Percentiles rank a stretch among this genome's conserved stretches.
Conservation (phyloP, 805 yeast species). For the Wickerhamiella sorbophila region DNA sequence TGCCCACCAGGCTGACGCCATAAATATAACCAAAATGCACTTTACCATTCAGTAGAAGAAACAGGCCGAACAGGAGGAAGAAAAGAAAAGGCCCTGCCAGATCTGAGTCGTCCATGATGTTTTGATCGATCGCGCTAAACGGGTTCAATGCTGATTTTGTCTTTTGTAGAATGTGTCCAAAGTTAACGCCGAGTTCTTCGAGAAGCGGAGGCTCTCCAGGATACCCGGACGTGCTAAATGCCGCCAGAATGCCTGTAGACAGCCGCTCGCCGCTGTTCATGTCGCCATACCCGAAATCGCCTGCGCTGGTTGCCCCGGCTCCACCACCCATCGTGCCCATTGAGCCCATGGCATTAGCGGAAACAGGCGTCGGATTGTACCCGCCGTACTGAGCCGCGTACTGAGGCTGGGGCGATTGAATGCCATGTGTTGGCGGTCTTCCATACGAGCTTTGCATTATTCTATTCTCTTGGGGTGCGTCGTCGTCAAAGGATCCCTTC, state of each 20-base stretch:
- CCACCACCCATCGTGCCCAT: conserved; percentile 12
- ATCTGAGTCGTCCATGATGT: conserved; percentile 76
- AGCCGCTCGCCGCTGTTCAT: conserved; percentile 26
- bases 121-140: conserved; percentile 47
- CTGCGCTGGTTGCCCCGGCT: not conserved
- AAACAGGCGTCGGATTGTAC: not conserved
- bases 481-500: too few species aligned
- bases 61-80: conserved; percentile 73
- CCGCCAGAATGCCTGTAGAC: conserved; percentile 71
- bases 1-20: conserved; percentile 89
- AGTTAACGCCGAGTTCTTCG: conserved; percentile 89
- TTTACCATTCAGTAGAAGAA: conserved; percentile 71
- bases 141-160: conserved; percentile 82
- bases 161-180: conserved; percentile 65
- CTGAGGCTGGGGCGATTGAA: not conserved
- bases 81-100: conserved; percentile 90
- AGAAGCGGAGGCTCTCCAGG: conserved; percentile 88
- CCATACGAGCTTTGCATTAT: not conserved
- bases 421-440: not conserved
- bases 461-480: too few species aligned
- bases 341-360: conserved; percentile 4
- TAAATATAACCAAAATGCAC: conserved; percentile 94
- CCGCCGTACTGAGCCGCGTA: not conserved
- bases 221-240: conserved; percentile 84
- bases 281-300: conserved; percentile 6